Percentiles rank a stretch among this genome's conserved stretches.
phyloP scores from a whole-genome alignment of 2,329 filamentous ascomycete species.

The Colletotrichum paranaense region DNA sequence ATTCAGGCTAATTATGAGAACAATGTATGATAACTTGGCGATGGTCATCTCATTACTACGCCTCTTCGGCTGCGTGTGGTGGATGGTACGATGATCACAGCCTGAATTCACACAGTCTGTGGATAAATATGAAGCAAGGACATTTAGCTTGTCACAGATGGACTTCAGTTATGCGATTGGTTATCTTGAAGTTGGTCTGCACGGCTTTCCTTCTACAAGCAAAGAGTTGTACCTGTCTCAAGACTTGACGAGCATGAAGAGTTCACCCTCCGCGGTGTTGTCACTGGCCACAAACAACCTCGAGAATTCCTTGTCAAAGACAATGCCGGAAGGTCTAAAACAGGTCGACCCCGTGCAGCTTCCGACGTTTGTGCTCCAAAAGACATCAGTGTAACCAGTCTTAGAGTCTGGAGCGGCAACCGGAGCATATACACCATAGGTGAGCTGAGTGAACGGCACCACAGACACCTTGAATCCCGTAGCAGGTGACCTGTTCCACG shows the following conservation, averaged over 20 bases:
- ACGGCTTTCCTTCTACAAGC: no score
- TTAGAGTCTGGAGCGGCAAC: slow-evolving; percentile 43
- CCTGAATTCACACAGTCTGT: not conserved
- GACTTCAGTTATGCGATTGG: no score
- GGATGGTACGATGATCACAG: not conserved
- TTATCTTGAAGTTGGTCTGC: no score
- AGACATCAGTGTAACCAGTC: slow-evolving; percentile 45
- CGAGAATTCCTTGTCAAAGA: slow-evolving; percentile 38
- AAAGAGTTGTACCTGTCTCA: not conserved
- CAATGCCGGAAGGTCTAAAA: slow-evolving; percentile 40
- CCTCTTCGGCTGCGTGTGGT: not conserved
- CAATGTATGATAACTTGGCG: not conserved
- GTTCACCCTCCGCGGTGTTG: slow-evolving; percentile 39
- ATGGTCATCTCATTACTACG: not conserved
- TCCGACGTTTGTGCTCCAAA: slow-evolving; percentile 46
- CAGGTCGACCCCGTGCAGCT: slow-evolving; percentile 42
- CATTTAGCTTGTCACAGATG: no score
- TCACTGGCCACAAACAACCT: slow-evolving; percentile 41
- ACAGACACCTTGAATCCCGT: slow-evolving; percentile 52
- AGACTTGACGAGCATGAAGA: slow-evolving; percentile 37
- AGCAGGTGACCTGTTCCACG: slow-evolving; percentile 58
- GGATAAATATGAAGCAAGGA: no score
- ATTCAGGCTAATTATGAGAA: not conserved
- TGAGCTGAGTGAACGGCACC: slow-evolving; percentile 45
- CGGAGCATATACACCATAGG: slow-evolving; percentile 43